Percentiles rank a stretch among this genome's conserved stretches.
phyloP scores from a whole-genome alignment of 108 stramenopile genomes.

The Poteriospumella lacustris region DNA sequence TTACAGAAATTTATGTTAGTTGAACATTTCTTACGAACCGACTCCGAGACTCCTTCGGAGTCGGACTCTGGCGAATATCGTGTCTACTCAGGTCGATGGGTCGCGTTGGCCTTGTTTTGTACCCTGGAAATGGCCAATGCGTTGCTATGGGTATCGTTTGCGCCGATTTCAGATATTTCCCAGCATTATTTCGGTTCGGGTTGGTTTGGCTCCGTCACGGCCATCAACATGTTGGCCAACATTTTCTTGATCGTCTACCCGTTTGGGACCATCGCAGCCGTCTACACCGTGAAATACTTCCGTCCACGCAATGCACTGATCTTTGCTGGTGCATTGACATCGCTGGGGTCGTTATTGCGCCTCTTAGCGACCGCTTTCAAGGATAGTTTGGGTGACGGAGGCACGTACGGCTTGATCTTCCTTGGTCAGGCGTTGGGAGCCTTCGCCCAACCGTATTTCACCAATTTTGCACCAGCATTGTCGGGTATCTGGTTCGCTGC shows the following conservation, averaged over 20 bases:
- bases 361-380: conserved; percentile 8
- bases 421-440: conserved; percentile 41
- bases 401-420: conserved; percentile 27
- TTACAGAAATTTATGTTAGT: too few species aligned
- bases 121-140: conserved; percentile 34
- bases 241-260: conserved; percentile 33
- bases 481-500: conserved; percentile 42
- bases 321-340: conserved; percentile 1
- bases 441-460: conserved; percentile 44
- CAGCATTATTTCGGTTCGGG: not conserved
- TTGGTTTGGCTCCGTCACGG: not conserved
- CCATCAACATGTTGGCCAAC: conserved; percentile 36
- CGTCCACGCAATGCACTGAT: conserved; percentile 9
- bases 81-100: conserved; percentile 25
- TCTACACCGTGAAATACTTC: not conserved
- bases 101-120: conserved; percentile 33
- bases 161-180: conserved; percentile 36
- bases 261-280: conserved; percentile 30
- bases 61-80: too few species aligned
- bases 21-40: too few species aligned
- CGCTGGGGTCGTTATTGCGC: conserved; percentile 19
- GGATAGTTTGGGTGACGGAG: not conserved
- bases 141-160: conserved; percentile 42
- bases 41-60: too few species aligned
- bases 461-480: conserved; percentile 35